Conservation (phyloP, 148 eudicot genomes). For the Suaeda aralocaspica region DNA sequence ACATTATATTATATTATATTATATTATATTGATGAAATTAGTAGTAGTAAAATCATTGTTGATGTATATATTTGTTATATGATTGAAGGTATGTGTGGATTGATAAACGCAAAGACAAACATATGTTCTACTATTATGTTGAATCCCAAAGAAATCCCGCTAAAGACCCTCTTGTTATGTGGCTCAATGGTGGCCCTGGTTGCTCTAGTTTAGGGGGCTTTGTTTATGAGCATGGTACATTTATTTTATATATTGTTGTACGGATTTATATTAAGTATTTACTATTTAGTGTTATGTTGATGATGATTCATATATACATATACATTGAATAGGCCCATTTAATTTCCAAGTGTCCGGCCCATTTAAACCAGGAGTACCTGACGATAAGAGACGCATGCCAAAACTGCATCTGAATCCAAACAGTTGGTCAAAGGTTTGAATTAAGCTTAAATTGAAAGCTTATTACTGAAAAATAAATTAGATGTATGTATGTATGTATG, state of each 20-base stretch:
- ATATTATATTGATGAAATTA: too few species aligned
- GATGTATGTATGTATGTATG: too few species aligned
- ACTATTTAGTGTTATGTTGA: too few species aligned
- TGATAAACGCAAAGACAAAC: conserved; percentile 7
- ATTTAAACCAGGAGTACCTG: conserved; percentile 26
- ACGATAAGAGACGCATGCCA: too few species aligned
- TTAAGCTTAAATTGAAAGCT: too few species aligned
- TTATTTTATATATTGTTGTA: too few species aligned
- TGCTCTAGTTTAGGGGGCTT: conserved; percentile 34
- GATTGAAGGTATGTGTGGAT: conserved; percentile 23
- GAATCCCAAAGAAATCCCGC: conserved; percentile 31
- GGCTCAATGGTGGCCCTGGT: conserved; percentile 40
- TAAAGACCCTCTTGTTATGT: conserved; percentile 29
- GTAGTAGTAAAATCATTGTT: not conserved
- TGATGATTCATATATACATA: too few species aligned
- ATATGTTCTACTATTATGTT: conserved; percentile 34
- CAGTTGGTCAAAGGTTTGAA: conserved; percentile 39
- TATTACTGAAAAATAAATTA: too few species aligned
- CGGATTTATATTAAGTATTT: too few species aligned
- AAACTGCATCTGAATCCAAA: conserved; percentile 32
- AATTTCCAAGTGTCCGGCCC: conserved; percentile 30
- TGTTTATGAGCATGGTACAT: conserved; percentile 29
- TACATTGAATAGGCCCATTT: not conserved
- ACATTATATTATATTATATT: too few species aligned
- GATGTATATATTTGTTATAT: not conserved